Evolutionary conservation across 192 early-diverging fungal genomes (phyloP), one percentile per base, ranked within the genome.

Genomic region (Lunasporangiospora selenospora): DNA sequence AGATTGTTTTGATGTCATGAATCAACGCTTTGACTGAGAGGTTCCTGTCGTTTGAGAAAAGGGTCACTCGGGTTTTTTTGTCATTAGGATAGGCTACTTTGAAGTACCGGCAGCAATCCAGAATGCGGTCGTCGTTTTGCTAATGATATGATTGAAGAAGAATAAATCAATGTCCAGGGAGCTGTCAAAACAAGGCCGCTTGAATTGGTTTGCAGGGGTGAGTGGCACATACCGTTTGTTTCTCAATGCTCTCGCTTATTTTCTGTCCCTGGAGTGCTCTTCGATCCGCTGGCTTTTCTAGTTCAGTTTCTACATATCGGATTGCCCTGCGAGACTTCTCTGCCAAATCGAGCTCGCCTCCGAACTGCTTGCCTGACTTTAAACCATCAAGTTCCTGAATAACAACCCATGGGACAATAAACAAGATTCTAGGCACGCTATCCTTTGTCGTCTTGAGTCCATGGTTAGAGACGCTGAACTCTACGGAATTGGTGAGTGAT

Each of bases 31-130:
- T 87, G 27, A 85, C 75, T 31, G 78, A 80, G 0, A 87, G 60
- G 42, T 85, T 85, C 34, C 80, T 56, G 53, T 87, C 86, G 45
- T 85, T 84, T 1, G 86, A 84, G n/a, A 85, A 75, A 2, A 87
- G 51, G 9, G 65, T 70, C 23, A 84, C 75, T 3, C 29, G 38
- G 8, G 39, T 57, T n/a, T 30, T 53, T 24, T 55, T 31, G 6
- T 30, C 24, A 33, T 47, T 49, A 4, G 57, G 29, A 48, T 79
- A 80, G n/a, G 76, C 56, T 43, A 65, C 64, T 27, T 58, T 33
- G 39, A 52, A 67, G 44, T 75, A 85, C 51, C 78, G 62, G 51
- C 85, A 87, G 43, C 85, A 87, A 43, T 85, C 82, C 9, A 87
- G 51, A 50, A 87, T 87, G 24, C 62, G 54, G 41, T 87, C 85